Percentiles rank a stretch among this genome's conserved stretches.
Conservation (phyloP, 2,329 filamentous ascomycete genomes). For the Tolypocladium inflatum region DNA sequence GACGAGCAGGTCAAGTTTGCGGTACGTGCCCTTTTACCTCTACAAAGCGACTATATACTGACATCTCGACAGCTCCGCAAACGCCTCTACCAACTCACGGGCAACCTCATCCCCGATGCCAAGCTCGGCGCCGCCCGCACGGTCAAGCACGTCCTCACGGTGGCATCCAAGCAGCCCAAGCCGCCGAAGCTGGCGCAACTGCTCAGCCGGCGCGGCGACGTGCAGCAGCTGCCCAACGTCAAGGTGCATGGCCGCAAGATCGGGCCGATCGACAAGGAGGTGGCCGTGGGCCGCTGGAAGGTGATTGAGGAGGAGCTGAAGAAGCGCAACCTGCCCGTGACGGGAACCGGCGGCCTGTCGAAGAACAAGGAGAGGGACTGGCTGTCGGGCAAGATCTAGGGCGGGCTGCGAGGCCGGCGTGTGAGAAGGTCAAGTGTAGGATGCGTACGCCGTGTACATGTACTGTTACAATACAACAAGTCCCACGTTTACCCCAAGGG, state of each 20-base stretch:
- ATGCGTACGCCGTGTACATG: not conserved
- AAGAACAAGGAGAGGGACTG: constrained; percentile 35
- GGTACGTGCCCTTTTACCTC: constrained; percentile 38
- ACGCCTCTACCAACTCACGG: constrained; percentile 72
- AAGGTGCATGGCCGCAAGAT: constrained; percentile 53
- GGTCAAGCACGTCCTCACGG: constrained; percentile 42
- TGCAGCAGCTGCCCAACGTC: constrained; percentile 57
- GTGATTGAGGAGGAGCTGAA: constrained; percentile 62
- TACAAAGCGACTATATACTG: not conserved
- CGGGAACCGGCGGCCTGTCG: constrained; percentile 30
- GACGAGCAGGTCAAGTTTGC: constrained; percentile 60
- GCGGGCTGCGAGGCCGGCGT: not conserved
- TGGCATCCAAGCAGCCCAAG: constrained; percentile 44
- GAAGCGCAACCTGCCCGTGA: constrained; percentile 50
- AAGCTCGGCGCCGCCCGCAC: constrained; percentile 48
- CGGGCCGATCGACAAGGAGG: constrained; percentile 64
- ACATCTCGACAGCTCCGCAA: constrained; percentile 60
- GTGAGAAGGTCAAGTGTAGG: not conserved
- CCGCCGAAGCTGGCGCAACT: constrained; percentile 54
- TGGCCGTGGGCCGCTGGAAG: constrained; percentile 67
- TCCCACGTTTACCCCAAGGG: not conserved
- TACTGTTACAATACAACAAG: not conserved
- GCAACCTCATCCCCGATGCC: constrained; percentile 63
- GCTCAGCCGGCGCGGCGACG: constrained; percentile 35
- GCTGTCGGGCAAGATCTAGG: constrained; percentile 28